A percentile compares a stretch with the other conserved stretches of the same genome.
Conservation (phyloP, 768 basidiomycete genomes). For the Rhodotorula kratochvilovae region DNA sequence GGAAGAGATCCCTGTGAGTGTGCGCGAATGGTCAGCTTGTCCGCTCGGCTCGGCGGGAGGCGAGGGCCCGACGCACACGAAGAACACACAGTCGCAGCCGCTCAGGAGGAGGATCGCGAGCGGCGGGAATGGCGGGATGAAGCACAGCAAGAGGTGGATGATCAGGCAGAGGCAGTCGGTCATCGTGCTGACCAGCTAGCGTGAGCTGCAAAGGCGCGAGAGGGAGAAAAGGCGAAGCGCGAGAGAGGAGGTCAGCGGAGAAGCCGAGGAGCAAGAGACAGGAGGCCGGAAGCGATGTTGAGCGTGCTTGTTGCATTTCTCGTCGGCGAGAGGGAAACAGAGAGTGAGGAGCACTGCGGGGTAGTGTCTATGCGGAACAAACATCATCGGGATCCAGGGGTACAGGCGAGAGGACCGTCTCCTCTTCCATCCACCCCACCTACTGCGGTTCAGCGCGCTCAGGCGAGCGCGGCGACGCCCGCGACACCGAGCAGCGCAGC, state of each 20-base stretch:
- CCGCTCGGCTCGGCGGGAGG: too few relatives aligned
- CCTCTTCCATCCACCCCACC: neutral
- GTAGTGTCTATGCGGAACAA: too few relatives aligned
- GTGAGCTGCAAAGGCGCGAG: too few relatives aligned
- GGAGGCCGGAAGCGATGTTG: too few relatives aligned
- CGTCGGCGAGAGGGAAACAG: too few relatives aligned
- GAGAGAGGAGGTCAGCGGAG: neutral
- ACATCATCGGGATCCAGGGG: too few relatives aligned
- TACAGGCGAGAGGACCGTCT: neutral
- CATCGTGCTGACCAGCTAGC: neutral
- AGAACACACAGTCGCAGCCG: neutral
- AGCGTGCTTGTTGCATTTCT: too few relatives aligned
- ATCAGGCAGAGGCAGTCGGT: neutral
- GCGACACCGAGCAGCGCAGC: neutral
- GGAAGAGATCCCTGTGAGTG: neutral
- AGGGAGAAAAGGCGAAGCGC: neutral
- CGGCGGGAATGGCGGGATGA: neutral
- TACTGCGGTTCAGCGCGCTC: neutral
- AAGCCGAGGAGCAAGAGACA: too few relatives aligned
- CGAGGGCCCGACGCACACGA: constrained; percentile 1
- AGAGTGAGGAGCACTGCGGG: too few relatives aligned
- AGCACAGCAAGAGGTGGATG: neutral
- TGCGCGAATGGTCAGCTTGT: neutral
- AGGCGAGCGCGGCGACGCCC: constrained; percentile 2
- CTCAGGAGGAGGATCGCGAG: neutral